Evolutionary conservation across 441 rosid genomes (phyloP).

Genomic region (Adansonia madagascariensis): DNA sequence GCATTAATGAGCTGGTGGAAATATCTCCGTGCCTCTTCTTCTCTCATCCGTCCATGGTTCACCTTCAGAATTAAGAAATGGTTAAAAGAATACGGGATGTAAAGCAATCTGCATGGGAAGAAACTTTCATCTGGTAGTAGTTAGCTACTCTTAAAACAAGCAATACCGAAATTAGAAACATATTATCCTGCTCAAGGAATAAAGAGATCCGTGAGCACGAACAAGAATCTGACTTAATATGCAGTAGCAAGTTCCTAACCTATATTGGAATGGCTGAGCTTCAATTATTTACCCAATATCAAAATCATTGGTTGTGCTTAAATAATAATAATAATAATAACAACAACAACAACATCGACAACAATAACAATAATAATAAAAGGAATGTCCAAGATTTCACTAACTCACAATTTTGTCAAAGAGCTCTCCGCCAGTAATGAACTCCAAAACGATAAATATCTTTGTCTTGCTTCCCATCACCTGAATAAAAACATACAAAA

Average conservation of each 20-base stretch:
- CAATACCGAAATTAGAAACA: no score
- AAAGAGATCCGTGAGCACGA: no score
- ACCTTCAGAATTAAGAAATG: slow-evolving; percentile 47
- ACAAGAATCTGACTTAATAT: no score
- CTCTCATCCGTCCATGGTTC: slow-evolving; percentile 88
- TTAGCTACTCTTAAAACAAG: not conserved
- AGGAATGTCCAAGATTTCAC: not conserved
- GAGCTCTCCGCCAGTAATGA: slow-evolving; percentile 92
- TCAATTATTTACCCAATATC: not conserved
- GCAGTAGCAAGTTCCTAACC: no score
- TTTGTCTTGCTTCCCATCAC: slow-evolving; percentile 97
- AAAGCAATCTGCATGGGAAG: slow-evolving; percentile 10
- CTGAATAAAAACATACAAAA: slow-evolving; percentile 46
- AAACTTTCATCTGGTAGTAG: not conserved
- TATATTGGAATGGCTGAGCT: not conserved
- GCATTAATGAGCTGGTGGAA: slow-evolving; percentile 95
- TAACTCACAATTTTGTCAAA: slow-evolving; percentile 91
- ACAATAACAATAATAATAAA: not conserved
- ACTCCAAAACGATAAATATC: slow-evolving; percentile 86
- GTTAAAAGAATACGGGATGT: slow-evolving; percentile 7
- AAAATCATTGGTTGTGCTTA: no score
- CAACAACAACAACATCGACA: no score
- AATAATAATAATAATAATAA: no score
- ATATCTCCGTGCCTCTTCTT: slow-evolving; percentile 85
- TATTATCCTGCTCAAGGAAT: no score